Base-by-base conservation (phyloP, 1,139 yeast genomes). In the Taphrina flavorubra region DNA sequence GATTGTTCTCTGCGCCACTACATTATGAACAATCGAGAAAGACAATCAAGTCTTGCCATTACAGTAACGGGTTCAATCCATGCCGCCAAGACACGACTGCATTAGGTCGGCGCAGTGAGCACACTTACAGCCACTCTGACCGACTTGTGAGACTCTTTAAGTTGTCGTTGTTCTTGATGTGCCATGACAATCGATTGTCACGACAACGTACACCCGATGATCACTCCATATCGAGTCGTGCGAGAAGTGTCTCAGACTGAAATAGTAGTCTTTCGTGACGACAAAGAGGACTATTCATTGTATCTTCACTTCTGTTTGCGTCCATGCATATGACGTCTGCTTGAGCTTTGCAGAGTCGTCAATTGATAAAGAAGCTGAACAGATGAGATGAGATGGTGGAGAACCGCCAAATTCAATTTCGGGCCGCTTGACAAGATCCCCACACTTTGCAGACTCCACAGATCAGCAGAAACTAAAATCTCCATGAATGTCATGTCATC, bases 1-100 rank as follows among this genome's bases (percentile, higher is more conserved):
- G 47, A 44, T 44, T 44, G 47, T 44, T 44, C 47, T 44, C 18
- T 13, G 18, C 47, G 47, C 47, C 47, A 44, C 47, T 13, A n/a
- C 16, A 7, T 11, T 11, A n/a, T 13, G 47, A 7, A 44, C 47
- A 44, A 44, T 44, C 47, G 47, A 16, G n/a, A 6, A 44, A n/a
- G 18, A 44, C 47, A 44, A 44, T 44, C 47, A 6, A 39, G 42
- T 39, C 31, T 25, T 25, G 31, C 31, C 31, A 25, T 2, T 25
- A 25, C 31, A 25, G 31, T 25, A 25, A 25, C 31, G 4, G 31
- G 4, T 2, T 25, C 31, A 25, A 25, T 25, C 31, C 31, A 25
- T 1, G 4, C 31, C 31, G 31, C 31, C 4, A 1, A 4, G 1
- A 25, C 31, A 25, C 1, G 42, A 39, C 1, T 39, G 2, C 14